Evolutionary conservation across 371 early-diverging fungal species (phyloP), one percentile per base, ranked within the genome.

Genomic region (Capillidium rhysosporum): DNA sequence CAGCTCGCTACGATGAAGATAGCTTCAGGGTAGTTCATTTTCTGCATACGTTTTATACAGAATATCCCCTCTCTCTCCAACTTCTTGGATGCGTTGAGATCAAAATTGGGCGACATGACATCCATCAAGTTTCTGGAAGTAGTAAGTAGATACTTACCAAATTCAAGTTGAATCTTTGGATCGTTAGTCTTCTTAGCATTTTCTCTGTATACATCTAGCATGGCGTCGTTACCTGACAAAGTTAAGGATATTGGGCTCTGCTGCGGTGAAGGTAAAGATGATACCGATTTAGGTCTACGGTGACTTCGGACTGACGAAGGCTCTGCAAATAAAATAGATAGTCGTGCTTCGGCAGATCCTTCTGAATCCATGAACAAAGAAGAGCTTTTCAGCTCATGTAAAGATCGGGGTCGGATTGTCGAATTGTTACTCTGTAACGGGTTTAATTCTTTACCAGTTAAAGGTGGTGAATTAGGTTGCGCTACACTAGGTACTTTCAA

Each of bases 41-140:
- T 76, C 31, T 77, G 78, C 10, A 84, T 65, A 34, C 69, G 67
- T 47, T 76, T 70, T 45, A 83, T 73, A 84, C 82, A 82, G 59
- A 78, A 79, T 1, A 77, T 12, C 8, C 52, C 52, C 26, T 52
- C 52, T 25, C 40, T 40, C 26, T 39, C 41, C 12, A 52, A 25
- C 41, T 52, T 52, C 18, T 18, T 20, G 26, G 20, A 14, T 3
- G 20, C 8, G 14, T 43, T 25, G 4, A 23, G 24, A 25, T 52
- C 52, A 1, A 31, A 51, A 23, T 20, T 52, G 21, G 7, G n/a
- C 18, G 24, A 23, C n/a, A 40, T 18, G 16, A 14, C 18, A 16
- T 52, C 24, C n/a, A 40, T 16, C 7, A 40, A 28, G 26, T 18
- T 40, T 10, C 9, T 16, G 2, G 41, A 20, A 8, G 39, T n/a